Conservation (phyloP, 1,139 yeast genomes). For the Protomyces lactucae-debilis region DNA sequence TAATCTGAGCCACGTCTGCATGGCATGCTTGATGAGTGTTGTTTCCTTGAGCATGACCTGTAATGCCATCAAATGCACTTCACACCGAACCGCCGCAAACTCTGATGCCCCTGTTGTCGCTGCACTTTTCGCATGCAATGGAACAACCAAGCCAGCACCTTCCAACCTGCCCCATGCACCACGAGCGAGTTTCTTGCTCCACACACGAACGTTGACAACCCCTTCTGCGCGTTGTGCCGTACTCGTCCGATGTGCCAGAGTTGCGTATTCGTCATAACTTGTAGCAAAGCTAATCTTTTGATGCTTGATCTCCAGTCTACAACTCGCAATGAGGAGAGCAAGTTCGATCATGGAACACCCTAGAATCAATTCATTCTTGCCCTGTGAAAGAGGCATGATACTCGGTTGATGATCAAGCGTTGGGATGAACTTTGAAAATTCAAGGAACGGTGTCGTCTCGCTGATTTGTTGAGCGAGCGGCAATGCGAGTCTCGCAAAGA, state of each 20-base stretch:
- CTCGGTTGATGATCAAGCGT: background rate
- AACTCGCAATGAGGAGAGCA: conserved; percentile 59
- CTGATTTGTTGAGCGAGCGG: conserved; percentile 8
- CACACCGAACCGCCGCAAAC: conserved; percentile 32
- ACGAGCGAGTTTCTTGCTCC: background rate
- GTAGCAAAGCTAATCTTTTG: conserved; percentile 57
- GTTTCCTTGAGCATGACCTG: background rate
- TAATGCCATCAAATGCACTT: background rate
- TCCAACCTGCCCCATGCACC: conserved; percentile 9
- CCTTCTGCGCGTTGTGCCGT: conserved; percentile 14
- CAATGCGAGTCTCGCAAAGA: conserved; percentile 11
- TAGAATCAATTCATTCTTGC: conserved; percentile 7
- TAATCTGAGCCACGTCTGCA: background rate
- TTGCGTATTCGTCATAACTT: conserved; percentile 66
- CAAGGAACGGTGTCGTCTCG: background rate
- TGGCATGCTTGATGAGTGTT: background rate
- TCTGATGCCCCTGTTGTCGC: conserved; percentile 28
- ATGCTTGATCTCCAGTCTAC: conserved; percentile 58
- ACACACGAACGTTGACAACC: background rate
- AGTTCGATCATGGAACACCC: conserved; percentile 32
- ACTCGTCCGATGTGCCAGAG: conserved; percentile 29
- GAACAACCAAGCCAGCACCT: conserved; percentile 27
- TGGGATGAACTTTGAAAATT: background rate
- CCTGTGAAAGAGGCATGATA: background rate
- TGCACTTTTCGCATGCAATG: conserved; percentile 27